Base-by-base conservation (phyloP, 164 flowering plant genomes). In the Magnolia kwangsiensis region DNA sequence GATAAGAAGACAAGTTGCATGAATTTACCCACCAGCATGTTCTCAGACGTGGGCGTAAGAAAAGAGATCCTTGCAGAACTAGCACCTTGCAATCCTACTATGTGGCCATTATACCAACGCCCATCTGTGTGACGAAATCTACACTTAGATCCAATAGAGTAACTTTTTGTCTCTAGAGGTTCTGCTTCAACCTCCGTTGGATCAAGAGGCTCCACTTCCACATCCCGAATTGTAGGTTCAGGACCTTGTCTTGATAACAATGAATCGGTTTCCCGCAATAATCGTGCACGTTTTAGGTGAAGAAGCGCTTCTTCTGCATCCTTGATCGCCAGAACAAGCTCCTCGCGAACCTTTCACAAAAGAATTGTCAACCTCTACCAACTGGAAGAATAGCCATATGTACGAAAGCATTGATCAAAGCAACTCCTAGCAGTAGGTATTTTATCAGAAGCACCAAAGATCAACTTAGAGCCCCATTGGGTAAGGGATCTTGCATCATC, bases 81-180 rank as follows among this genome's bases (percentile, higher is more conserved):
- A 72, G 86, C 83, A 67, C 83, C 89, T 37, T 90, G 89, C 81
- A 88, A 58, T 37, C 83, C 88, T 80, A 96, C 59, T 78, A 92
- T 77, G 23, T 80, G 80, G 63, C 98, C 97, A 80, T 90, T 80
- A 81, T 96, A 94, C 99, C 99, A 96, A 19, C 90, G 92, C 3
- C 97, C 98, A 88, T 96, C 91, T 72, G 80, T 86, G 83, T 92
- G 87, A 13, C 95, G 91, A 79, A 96, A 96, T 78, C 97, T 87
- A 83, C 98, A 96, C 79, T 90, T 94, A 29, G 98, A 89, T 72
- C 98, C 98, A 77, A 90, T 78, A 69, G 82, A 19, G 50, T 59
- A 90, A 31, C 72, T 74, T 73, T 75, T 74, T 58, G 83, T 88
- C 80, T 84, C 89, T 76, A 89, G 63, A 20, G 92, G 85, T 65